A percentile compares a stretch with the other conserved stretches of the same genome.
These are phyloP conservation scores for Mycocentrospora acerina DNA, from an alignment of 2,329 filamentous ascomycete species.

Conservation along the genomic window DNA sequence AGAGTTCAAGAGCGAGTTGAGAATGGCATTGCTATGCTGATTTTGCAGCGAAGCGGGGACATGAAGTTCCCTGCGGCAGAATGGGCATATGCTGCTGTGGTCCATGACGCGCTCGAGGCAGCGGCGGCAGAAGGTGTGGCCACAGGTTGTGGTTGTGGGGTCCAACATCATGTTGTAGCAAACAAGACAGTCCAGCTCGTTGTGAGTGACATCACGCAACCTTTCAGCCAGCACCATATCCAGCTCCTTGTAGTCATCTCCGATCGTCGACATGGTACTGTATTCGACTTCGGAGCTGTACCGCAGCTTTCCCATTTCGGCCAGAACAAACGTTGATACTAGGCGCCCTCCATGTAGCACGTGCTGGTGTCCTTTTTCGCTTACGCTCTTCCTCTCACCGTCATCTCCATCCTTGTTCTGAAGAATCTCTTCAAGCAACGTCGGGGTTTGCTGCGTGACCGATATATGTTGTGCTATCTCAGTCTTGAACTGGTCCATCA, in stretches of 20 bases:
- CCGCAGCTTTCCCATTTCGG: constrained; percentile 60
- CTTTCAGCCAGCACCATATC: constrained; percentile 57
- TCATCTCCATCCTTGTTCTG: constrained; percentile 40
- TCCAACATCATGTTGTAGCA: constrained; percentile 82
- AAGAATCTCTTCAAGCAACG: constrained; percentile 46
- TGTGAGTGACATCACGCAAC: constrained; percentile 62
- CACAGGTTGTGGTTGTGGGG: constrained; percentile 80
- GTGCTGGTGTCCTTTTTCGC: constrained; percentile 34
- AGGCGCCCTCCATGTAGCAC: constrained; percentile 61
- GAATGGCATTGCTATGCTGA: constrained; percentile 61
- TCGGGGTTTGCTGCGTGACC: constrained; percentile 35
- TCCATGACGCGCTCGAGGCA: constrained; percentile 77
- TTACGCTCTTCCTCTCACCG: constrained; percentile 34
- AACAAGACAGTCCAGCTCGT: constrained; percentile 83
- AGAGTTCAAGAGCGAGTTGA: constrained; percentile 63
- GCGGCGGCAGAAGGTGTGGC: constrained; percentile 83
- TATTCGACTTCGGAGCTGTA: constrained; percentile 61
- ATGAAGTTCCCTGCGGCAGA: constrained; percentile 69
- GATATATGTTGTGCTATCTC: constrained; percentile 51
- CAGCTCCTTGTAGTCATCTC: constrained; percentile 42
- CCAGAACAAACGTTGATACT: constrained; percentile 66
- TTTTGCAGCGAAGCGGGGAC: constrained; percentile 52
- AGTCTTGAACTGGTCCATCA: constrained; percentile 56
- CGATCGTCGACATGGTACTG: constrained; percentile 36
- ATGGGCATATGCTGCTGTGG: constrained; percentile 75